Evolutionary conservation across 495 filamentous ascomycete genomes (phyloP).

Genomic region (Penicillium simplicissimum): DNA sequence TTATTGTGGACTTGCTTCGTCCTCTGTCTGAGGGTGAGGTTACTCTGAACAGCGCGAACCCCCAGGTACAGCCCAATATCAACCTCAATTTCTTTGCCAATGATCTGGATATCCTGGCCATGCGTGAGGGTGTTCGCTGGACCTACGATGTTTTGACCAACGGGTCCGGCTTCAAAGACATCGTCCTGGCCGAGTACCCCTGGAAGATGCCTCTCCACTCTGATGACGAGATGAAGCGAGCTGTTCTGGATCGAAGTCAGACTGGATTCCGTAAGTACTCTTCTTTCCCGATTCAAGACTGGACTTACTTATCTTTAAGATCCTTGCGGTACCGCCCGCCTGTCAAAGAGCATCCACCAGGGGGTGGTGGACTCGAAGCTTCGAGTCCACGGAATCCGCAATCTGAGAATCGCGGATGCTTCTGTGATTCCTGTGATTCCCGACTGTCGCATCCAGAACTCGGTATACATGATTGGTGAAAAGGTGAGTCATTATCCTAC

Average conservation of each 20-base stretch:
- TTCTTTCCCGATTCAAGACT: background rate
- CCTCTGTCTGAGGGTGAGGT: slow-evolving; percentile 55
- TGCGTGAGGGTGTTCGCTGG: slow-evolving; percentile 58
- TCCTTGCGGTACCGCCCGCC: slow-evolving; percentile 56
- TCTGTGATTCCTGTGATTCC: slow-evolving; percentile 37
- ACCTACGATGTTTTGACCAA: slow-evolving; percentile 56
- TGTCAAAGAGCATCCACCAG: slow-evolving; percentile 52
- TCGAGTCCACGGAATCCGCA: slow-evolving; percentile 54
- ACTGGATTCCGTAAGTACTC: slow-evolving; percentile 46
- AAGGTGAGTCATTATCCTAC: slow-evolving; percentile 36
- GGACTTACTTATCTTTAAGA: slow-evolving; percentile 12
- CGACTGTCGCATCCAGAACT: slow-evolving; percentile 44
- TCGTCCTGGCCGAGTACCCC: slow-evolving; percentile 55
- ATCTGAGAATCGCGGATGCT: slow-evolving; percentile 52
- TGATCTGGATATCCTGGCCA: slow-evolving; percentile 55
- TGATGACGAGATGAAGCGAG: slow-evolving; percentile 56
- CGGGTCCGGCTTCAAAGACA: slow-evolving; percentile 59
- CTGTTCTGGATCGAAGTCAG: slow-evolving; percentile 57
- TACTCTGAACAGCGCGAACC: slow-evolving; percentile 52
- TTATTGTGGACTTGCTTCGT: slow-evolving; percentile 61
- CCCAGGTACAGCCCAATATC: slow-evolving; percentile 55
- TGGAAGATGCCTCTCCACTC: slow-evolving; percentile 59
- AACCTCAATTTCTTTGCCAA: slow-evolving; percentile 62
- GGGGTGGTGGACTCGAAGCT: slow-evolving; percentile 57
- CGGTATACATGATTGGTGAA: slow-evolving; percentile 61